Evolutionary conservation across 345 rosid species (phyloP).

Genomic region (Syzygium aromaticum): DNA sequence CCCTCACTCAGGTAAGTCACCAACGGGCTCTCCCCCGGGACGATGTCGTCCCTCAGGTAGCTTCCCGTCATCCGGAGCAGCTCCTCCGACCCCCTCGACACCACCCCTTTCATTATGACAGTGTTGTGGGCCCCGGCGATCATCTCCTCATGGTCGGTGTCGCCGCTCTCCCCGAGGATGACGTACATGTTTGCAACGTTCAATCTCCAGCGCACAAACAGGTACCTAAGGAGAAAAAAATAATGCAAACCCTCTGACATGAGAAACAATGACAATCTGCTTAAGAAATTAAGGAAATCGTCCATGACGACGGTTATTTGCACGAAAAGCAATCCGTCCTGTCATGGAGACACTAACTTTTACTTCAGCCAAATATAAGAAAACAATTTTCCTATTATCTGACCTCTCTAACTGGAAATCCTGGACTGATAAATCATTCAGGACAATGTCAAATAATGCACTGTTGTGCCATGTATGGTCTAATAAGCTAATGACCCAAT

Average conservation of each 20-base stretch:
- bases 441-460: neutral
- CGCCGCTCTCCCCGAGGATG: constrained; percentile 77
- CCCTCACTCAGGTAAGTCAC: constrained; percentile 32
- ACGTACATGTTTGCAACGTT: constrained; percentile 83
- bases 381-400: neutral
- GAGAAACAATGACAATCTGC: neutral
- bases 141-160: constrained; percentile 80
- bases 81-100: constrained; percentile 49
- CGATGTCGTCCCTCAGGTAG: constrained; percentile 54
- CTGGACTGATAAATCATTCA: neutral
- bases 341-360: neutral
- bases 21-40: constrained; percentile 61
- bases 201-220: constrained; percentile 90
- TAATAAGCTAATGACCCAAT: neutral
- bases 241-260: neutral
- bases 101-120: constrained; percentile 52
- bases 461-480: neutral
- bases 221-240: constrained; percentile 35
- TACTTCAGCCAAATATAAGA: neutral
- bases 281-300: neutral
- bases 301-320: neutral
- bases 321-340: neutral
- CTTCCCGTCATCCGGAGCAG: constrained; percentile 43
- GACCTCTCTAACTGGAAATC: neutral
- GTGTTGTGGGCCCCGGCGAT: constrained; percentile 82